Evolutionary conservation across 2,329 filamentous ascomycete genomes (phyloP).

Genomic region (Penicillium freii): DNA sequence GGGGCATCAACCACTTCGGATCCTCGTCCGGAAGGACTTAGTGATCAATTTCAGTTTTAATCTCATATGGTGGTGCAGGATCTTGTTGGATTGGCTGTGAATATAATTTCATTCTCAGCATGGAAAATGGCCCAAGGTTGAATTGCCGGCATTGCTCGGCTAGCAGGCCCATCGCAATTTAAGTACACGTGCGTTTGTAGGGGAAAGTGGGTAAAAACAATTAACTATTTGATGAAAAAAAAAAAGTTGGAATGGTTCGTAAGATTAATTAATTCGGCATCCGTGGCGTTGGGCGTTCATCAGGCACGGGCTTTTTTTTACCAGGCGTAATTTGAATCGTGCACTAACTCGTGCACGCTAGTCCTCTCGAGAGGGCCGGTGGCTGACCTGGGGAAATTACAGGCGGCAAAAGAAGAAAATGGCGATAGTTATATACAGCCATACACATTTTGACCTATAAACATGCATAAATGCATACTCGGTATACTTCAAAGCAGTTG

Average conservation of each 20-base stretch:
- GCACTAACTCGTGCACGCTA: not conserved
- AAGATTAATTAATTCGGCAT: not conserved
- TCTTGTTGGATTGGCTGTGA: not conserved
- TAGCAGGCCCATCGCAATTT: not conserved
- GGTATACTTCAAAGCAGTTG: not conserved
- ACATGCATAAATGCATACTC: not conserved
- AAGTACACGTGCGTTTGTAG: not conserved
- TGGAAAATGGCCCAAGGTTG: not conserved
- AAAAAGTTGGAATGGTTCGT: not conserved
- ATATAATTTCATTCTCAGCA: not conserved
- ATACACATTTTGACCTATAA: too few relatives aligned
- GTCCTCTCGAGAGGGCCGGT: not conserved
- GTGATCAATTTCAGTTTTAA: not conserved
- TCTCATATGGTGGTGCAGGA: not conserved
- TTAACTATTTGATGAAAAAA: not conserved
- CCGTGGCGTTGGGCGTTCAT: not conserved
- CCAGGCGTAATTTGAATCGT: not conserved
- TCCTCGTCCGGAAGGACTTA: slow-evolving; percentile 9
- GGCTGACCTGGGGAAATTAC: slow-evolving; percentile 8
- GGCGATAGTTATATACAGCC: not conserved
- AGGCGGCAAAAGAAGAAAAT: not conserved
- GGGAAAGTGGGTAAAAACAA: not conserved
- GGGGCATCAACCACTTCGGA: slow-evolving; percentile 24
- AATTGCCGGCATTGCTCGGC: not conserved
- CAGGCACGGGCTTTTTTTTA: not conserved